Percentiles rank a stretch among this genome's conserved stretches.
These are phyloP conservation scores for Trypanosoma grayi DNA, from an alignment of 208 protist genomes.

Conservation along the genomic window DNA sequence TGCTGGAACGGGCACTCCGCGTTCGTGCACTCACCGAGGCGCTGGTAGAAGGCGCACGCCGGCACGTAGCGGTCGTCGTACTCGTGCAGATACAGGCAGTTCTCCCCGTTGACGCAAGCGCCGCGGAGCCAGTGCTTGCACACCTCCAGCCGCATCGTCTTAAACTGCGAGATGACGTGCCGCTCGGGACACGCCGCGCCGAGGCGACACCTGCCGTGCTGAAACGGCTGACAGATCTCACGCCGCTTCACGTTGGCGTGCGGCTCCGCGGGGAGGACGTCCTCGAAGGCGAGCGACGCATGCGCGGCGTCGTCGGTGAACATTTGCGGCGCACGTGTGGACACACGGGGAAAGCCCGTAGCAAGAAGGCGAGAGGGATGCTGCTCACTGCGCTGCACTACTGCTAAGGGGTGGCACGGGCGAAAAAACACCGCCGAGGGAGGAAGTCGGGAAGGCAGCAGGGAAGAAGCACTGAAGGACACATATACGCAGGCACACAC, in stretches of 20 bases:
- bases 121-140: slow-evolving; percentile 98
- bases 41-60: slow-evolving; percentile 95
- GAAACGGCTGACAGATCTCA: slow-evolving; percentile 93
- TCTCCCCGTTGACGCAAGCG: slow-evolving; percentile 95
- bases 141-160: slow-evolving; percentile 81
- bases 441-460: neutral
- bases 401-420: neutral
- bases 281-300: slow-evolving; percentile 75
- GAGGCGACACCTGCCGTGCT: slow-evolving; percentile 92
- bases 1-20: slow-evolving; percentile 96
- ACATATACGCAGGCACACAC: neutral
- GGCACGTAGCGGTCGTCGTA: slow-evolving; percentile 95
- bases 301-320: slow-evolving; percentile 64
- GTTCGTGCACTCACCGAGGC: slow-evolving; percentile 95
- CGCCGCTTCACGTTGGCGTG: slow-evolving; percentile 74
- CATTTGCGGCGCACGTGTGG: too few relatives aligned
- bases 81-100: slow-evolving; percentile 96
- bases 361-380: too few relatives aligned
- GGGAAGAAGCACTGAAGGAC: neutral
- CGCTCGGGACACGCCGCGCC: slow-evolving; percentile 93
- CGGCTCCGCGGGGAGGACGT: slow-evolving; percentile 64
- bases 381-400: too few relatives aligned
- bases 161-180: slow-evolving; percentile 80
- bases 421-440: neutral
- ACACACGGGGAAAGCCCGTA: too few relatives aligned